These are phyloP conservation scores for Paracoccidioides lutzii DNA, from an alignment of 2,329 filamentous ascomycete species.

Conservation along the genomic window DNA sequence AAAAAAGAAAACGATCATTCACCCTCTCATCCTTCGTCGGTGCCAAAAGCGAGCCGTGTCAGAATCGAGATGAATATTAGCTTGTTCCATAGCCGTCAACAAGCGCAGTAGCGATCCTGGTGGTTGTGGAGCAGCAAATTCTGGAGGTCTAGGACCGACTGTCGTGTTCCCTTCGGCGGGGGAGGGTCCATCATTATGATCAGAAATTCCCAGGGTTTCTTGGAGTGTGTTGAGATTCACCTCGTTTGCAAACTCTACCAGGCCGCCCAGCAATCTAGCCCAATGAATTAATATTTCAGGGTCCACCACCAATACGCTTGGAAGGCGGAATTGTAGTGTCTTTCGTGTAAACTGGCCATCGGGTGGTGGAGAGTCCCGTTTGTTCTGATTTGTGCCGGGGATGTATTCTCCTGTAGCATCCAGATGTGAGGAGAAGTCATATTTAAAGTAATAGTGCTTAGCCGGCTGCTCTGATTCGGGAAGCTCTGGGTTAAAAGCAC, in stretches of 20 bases:
- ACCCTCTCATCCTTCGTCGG: constrained; percentile 3
- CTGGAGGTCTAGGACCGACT: not conserved
- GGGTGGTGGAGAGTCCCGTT: not conserved
- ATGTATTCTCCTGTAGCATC: constrained; percentile 2
- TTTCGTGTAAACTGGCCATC: constrained; percentile 4
- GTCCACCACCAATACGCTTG: constrained; percentile 7
- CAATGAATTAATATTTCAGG: constrained; percentile 10
- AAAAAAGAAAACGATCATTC: not conserved
- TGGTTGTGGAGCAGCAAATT: constrained; percentile 3
- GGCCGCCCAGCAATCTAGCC: constrained; percentile 8
- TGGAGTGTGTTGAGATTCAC: constrained; percentile 4
- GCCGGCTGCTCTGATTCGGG: not conserved
- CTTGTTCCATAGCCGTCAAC: constrained; percentile 7
- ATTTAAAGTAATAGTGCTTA: constrained; percentile 8
- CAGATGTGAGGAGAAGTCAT: constrained; percentile 10
- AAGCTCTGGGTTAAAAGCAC: constrained; percentile 8
- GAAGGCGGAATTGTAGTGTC: constrained; percentile 11
- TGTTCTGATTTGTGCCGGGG: not conserved
- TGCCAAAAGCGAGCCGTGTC: constrained; percentile 8
- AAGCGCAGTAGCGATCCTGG: constrained; percentile 9
- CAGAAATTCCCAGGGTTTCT: constrained; percentile 8
- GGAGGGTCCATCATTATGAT: not conserved
- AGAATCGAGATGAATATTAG: constrained; percentile 5
- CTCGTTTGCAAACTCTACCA: constrained; percentile 10
- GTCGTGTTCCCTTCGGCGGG: not conserved